phyloP scores from a whole-genome alignment of 495 filamentous ascomycete genomes.

The Penicillium waksmanii region DNA sequence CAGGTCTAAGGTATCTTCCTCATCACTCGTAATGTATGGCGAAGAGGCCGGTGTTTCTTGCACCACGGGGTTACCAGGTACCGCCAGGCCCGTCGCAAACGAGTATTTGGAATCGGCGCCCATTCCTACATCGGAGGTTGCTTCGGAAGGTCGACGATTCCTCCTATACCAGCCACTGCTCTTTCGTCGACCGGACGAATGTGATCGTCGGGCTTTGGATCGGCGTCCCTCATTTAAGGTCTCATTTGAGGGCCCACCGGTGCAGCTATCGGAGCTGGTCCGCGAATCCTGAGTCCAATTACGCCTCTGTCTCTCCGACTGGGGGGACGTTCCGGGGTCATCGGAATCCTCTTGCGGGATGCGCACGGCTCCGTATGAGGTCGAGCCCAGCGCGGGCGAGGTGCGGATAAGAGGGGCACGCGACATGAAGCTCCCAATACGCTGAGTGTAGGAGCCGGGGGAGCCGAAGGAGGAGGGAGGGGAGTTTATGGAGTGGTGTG shows the following conservation, averaged over 20 bases:
- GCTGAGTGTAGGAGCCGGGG: slow-evolving; percentile 24
- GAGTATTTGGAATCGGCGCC: slow-evolving; percentile 36
- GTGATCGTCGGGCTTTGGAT: slow-evolving; percentile 19
- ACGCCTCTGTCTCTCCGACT: slow-evolving; percentile 1
- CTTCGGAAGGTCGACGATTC: slow-evolving; percentile 29
- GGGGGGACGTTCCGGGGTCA: slow-evolving; percentile 7
- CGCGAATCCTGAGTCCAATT: not conserved
- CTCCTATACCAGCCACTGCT: slow-evolving; percentile 22
- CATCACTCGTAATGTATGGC: slow-evolving; percentile 27
- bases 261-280: slow-evolving; percentile 21
- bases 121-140: slow-evolving; percentile 33
- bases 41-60: slow-evolving; percentile 27
- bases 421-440: slow-evolving; percentile 50
- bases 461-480: slow-evolving; percentile 6
- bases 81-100: slow-evolving; percentile 33
- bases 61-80: slow-evolving; percentile 27
- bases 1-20: slow-evolving; percentile 28
- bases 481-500: slow-evolving; percentile 17
- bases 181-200: slow-evolving; percentile 21
- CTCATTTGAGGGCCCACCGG: slow-evolving; percentile 23
- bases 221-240: slow-evolving; percentile 17
- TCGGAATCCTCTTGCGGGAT: slow-evolving; percentile 20
- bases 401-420: slow-evolving; percentile 59
- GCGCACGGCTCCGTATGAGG: slow-evolving; percentile 61
- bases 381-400: slow-evolving; percentile 58